Evolutionary conservation across 805 yeast species (phyloP).

Genomic region (Saturnispora halmiae): DNA sequence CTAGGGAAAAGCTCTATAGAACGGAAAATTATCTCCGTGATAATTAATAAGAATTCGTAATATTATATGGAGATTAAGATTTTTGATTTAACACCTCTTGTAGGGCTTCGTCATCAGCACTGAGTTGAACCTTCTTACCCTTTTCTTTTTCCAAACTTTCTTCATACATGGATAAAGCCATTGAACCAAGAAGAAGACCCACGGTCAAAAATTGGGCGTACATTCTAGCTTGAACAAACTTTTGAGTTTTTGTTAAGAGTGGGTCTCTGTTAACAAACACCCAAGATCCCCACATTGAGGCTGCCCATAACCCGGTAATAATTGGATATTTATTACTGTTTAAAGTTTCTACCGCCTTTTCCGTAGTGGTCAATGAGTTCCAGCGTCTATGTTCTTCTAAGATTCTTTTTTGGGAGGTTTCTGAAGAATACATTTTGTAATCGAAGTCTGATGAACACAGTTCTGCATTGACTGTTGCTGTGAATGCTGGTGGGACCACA

Average conservation of each 20-base stretch:
- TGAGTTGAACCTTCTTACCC: slow-evolving; percentile 8
- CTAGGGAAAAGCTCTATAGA: too few species aligned
- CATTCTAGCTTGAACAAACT: slow-evolving; percentile 83
- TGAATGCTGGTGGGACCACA: slow-evolving; percentile 57
- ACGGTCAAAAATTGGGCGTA: slow-evolving; percentile 82
- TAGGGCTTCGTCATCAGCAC: slow-evolving; percentile 11
- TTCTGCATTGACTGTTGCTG: slow-evolving; percentile 60
- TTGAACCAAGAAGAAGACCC: slow-evolving; percentile 55
- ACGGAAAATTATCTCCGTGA: too few species aligned
- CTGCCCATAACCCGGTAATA: slow-evolving; percentile 71
- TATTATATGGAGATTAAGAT: background rate
- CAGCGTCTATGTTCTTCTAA: slow-evolving; percentile 44
- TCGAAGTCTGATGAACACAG: slow-evolving; percentile 62
- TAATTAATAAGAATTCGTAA: background rate
- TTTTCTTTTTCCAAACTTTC: slow-evolving; percentile 30
- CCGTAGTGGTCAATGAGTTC: slow-evolving; percentile 38
- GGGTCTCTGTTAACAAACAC: slow-evolving; percentile 61
- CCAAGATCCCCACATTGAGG: slow-evolving; percentile 76
- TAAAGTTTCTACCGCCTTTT: slow-evolving; percentile 41
- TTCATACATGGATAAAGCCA: slow-evolving; percentile 58
- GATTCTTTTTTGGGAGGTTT: slow-evolving; percentile 31
- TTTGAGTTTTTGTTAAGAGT: slow-evolving; percentile 66
- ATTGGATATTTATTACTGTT: slow-evolving; percentile 55
- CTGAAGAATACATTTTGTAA: slow-evolving; percentile 46
- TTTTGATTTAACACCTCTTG: slow-evolving; percentile 14